These are phyloP conservation scores for Aspergillus affinis DNA, from an alignment of 495 filamentous ascomycete species.

Conservation along the genomic window DNA sequence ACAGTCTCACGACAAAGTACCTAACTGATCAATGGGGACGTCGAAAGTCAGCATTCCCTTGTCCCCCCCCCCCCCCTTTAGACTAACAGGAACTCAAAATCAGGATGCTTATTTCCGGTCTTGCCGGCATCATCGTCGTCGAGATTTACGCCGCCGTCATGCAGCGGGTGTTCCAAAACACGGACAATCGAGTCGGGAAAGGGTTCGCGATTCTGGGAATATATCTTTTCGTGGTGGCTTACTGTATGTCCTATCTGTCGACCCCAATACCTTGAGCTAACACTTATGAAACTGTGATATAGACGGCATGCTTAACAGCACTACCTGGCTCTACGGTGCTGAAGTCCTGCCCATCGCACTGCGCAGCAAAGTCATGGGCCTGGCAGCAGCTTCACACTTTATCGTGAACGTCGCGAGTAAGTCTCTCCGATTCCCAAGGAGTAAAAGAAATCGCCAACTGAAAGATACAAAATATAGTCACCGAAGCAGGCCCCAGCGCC, in stretches of 20 bases:
- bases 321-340: slow-evolving; percentile 61
- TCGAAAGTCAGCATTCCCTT: slow-evolving; percentile 43
- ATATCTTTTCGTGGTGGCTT: slow-evolving; percentile 56
- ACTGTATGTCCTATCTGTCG: slow-evolving; percentile 41
- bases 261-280: neutral
- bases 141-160: slow-evolving; percentile 62
- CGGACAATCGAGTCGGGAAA: slow-evolving; percentile 54
- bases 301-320: slow-evolving; percentile 60
- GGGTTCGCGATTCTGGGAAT: slow-evolving; percentile 62
- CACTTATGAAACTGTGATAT: slow-evolving; percentile 11
- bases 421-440: slow-evolving; percentile 13
- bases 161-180: slow-evolving; percentile 56
- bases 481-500: slow-evolving; percentile 57
- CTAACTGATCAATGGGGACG: slow-evolving; percentile 62
- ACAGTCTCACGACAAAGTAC: slow-evolving; percentile 51
- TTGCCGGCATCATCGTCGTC: slow-evolving; percentile 49
- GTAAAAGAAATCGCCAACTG: slow-evolving; percentile 4
- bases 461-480: slow-evolving; percentile 32
- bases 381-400: slow-evolving; percentile 57
- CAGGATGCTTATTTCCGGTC: slow-evolving; percentile 54
- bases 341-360: slow-evolving; percentile 57
- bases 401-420: slow-evolving; percentile 56
- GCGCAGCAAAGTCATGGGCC: slow-evolving; percentile 59
- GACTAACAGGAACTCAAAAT: neutral
- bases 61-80: neutral